phyloP scores from a whole-genome alignment of 2,329 filamentous ascomycete species.

The Colletotrichum nymphaeae region DNA sequence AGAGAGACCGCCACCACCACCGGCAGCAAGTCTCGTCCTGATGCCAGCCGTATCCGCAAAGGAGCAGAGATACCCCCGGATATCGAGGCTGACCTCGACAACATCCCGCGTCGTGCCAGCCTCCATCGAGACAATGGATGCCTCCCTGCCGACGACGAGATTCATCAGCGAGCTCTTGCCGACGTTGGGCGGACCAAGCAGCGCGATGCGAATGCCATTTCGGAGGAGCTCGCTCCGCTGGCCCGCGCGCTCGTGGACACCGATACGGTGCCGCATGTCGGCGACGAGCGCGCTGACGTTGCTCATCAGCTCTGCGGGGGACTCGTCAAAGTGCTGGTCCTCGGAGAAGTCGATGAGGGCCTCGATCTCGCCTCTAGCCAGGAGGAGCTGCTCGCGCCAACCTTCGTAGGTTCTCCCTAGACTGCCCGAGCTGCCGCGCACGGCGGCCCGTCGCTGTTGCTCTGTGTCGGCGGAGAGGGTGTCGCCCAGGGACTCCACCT shows the following conservation, averaged over 20 bases:
- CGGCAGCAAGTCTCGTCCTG: constrained; percentile 56
- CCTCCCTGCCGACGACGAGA: constrained; percentile 87
- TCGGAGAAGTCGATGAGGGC: constrained; percentile 97
- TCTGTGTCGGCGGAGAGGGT: constrained; percentile 81
- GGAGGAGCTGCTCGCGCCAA: constrained; percentile 82
- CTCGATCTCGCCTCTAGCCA: constrained; percentile 90
- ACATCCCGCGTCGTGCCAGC: constrained; percentile 95
- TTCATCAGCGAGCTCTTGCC: constrained; percentile 97
- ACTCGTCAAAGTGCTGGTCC: constrained; percentile 96
- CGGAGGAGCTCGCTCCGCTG: constrained; percentile 85
- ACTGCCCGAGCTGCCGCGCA: constrained; percentile 78
- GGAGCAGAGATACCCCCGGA: constrained; percentile 91
- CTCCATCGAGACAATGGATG: constrained; percentile 93
- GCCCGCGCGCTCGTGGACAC: constrained; percentile 79
- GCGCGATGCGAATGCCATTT: constrained; percentile 85
- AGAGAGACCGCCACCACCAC: constrained; percentile 37
- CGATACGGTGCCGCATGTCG: constrained; percentile 71
- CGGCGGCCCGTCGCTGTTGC: constrained; percentile 88
- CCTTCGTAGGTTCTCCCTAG: constrained; percentile 82
- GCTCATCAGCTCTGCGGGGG: constrained; percentile 75
- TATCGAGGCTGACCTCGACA: constrained; percentile 89
- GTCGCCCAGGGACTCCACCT: constrained; percentile 77
- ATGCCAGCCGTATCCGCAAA: constrained; percentile 96
- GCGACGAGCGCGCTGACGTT: constrained; percentile 76
- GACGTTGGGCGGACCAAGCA: constrained; percentile 92